Conservation (phyloP, 805 yeast genomes). For the Wickerhamomyces strasburgensis region DNA sequence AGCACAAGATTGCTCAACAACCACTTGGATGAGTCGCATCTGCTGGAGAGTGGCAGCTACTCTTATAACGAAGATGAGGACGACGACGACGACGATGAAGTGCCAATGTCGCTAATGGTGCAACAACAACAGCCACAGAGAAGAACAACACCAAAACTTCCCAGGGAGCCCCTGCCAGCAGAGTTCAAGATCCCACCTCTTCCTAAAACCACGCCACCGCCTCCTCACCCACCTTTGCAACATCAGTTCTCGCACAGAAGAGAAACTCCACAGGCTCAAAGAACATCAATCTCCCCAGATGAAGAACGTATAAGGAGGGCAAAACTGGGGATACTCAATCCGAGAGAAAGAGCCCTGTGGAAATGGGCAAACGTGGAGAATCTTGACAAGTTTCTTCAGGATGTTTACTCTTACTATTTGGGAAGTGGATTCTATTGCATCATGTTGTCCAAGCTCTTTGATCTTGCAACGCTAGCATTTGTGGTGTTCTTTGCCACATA, state of each 20-base stretch:
- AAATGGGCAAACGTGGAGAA: constrained; percentile 96
- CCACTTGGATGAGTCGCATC: constrained; percentile 9
- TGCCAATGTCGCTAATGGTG: constrained; percentile 19
- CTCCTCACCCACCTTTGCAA: not conserved
- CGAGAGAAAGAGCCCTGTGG: constrained; percentile 81
- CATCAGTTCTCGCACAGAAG: constrained; percentile 13
- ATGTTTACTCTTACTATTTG: constrained; percentile 75
- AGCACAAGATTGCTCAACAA: constrained; percentile 9
- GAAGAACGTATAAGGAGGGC: constrained; percentile 25
- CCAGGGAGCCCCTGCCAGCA: too few species aligned
- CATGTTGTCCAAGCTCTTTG: constrained; percentile 58
- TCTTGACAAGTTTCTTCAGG: constrained; percentile 78
- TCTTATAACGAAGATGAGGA: not conserved
- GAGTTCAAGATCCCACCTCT: not conserved
- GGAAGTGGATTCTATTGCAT: constrained; percentile 85
- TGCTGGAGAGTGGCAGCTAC: constrained; percentile 7
- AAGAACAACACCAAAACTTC: not conserved
- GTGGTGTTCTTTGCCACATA: constrained; percentile 76
- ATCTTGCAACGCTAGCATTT: constrained; percentile 70
- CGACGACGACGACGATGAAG: constrained; percentile 3
- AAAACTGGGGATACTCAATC: constrained; percentile 41
- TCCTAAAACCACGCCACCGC: not conserved
- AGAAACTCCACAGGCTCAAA: constrained; percentile 4
- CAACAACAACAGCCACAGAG: constrained; percentile 8
- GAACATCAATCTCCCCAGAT: constrained; percentile 4